Evolutionary conservation across 1,284 basidiomycete species (phyloP).

Genomic region (Ceratobasidium sp.): DNA sequence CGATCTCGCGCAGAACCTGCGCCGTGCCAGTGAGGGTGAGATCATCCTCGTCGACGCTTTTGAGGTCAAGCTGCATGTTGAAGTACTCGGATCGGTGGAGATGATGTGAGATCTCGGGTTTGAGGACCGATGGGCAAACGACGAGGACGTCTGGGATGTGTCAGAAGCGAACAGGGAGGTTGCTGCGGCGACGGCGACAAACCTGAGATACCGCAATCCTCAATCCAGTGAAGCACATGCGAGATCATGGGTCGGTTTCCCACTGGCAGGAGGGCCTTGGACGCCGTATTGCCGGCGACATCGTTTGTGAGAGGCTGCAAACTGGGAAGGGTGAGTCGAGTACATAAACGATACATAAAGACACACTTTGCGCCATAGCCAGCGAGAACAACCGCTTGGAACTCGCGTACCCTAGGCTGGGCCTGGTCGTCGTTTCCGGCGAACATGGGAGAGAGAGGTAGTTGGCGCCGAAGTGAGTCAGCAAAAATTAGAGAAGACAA

Average conservation of each 20-base stretch:
- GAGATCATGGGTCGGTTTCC: constrained; percentile 91
- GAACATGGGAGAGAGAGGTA: constrained; percentile 13
- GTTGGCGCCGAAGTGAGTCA: constrained; percentile 10
- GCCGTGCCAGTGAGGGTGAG: constrained; percentile 74
- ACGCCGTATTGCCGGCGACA: constrained; percentile 76
- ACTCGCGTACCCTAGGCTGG: constrained; percentile 65
- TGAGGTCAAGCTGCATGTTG: constrained; percentile 76
- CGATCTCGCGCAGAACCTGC: constrained; percentile 76
- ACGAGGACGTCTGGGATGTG: constrained; percentile 79
- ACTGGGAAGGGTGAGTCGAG: constrained; percentile 58
- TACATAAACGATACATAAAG: constrained; percentile 49
- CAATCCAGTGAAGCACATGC: constrained; percentile 86
- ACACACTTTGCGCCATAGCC: constrained; percentile 88
- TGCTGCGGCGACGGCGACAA: constrained; percentile 50
- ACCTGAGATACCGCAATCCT: constrained; percentile 89
- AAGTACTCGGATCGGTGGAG: constrained; percentile 76
- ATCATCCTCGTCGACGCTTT: constrained; percentile 80
- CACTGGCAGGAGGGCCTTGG: constrained; percentile 88
- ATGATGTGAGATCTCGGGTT: constrained; percentile 81
- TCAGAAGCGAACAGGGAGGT: constrained; percentile 6
- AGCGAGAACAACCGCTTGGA: constrained; percentile 85
- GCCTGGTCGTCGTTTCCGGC: constrained; percentile 24
- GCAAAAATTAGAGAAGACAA: too few species aligned
- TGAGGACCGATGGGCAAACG: constrained; percentile 83
- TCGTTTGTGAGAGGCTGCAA: constrained; percentile 79